Evolutionary conservation across 139 green algal genomes (phyloP), one percentile per base, ranked within the genome.

Genomic region (Coelastrella sp.): DNA sequence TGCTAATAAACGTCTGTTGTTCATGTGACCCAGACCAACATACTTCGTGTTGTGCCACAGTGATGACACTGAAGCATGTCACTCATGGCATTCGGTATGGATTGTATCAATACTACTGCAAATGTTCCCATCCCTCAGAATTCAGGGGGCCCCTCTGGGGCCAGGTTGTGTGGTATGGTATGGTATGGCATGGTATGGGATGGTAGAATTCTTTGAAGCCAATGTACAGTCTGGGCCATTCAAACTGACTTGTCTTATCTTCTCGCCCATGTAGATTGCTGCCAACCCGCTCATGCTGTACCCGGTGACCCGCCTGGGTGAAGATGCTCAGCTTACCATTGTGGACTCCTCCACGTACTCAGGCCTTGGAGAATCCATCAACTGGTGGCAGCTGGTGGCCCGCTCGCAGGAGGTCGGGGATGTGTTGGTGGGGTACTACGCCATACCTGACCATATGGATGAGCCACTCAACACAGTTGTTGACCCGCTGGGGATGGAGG

Each of bases 341-440:
- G 58, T 84, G 7, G 80, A 91, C 70, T 78, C 88, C 11, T 73
- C 73, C 9, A 60, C 14, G 5, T 84, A 84, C 49, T 89, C 89
- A 0, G 79, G 6, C 0, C 78, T 87, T 27, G 84, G 89, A 7
- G 95, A 97, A 82, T n/a, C 49, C n/a, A 61, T 96, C 0, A 93
- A 60, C 81, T 97, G 91, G 73, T 82, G 92, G 86, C 81, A 93
- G 90, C 89, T 96, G 68, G 79, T 91, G 92, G 22, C 90, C 84
- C 11, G 93, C 59, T 22, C 73, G 84, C 56, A 90, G 74, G 24
- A 72, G 87, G 14, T 58, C 24, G 11, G 85, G n/a, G 76, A 91
- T 82, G 91, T 95, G 79, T 78, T 96, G 22, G 56, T 95, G 75
- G 94, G 94, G 49, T 96, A 90, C 74, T 96, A 95, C 87, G 35